Conservation (phyloP, 192 early-diverging fungal genomes). For the Funneliformis mosseae region DNA sequence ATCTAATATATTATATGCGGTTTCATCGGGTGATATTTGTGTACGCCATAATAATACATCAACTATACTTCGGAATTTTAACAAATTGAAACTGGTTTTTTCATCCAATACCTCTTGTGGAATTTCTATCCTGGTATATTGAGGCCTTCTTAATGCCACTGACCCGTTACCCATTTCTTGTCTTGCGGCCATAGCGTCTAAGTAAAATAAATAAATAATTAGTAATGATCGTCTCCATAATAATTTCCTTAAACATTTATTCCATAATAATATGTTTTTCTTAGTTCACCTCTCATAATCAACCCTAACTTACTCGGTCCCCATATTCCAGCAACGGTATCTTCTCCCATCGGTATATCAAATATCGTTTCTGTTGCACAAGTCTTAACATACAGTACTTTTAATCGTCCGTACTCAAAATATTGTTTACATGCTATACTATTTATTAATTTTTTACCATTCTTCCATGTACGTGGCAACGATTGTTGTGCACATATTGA, state of each 20-base stretch:
- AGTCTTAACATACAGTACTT: slow-evolving; percentile 56
- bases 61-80: slow-evolving; percentile 65
- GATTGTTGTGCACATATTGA: slow-evolving; percentile 58
- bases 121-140: slow-evolving; percentile 73
- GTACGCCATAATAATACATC: slow-evolving; percentile 79
- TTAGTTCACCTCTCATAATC: neutral
- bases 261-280: neutral
- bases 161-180: slow-evolving; percentile 36
- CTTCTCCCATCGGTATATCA: slow-evolving; percentile 60
- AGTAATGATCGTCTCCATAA: neutral
- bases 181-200: slow-evolving; percentile 38
- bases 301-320: slow-evolving; percentile 36
- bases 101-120: slow-evolving; percentile 70
- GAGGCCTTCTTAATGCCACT: slow-evolving; percentile 42
- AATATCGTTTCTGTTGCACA: slow-evolving; percentile 64
- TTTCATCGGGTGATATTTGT: slow-evolving; percentile 62
- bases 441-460: slow-evolving; percentile 68
- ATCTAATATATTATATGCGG: slow-evolving; percentile 63
- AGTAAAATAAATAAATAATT: neutral
- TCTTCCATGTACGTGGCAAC: slow-evolving; percentile 71
- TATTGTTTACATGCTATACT: slow-evolving; percentile 64
- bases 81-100: slow-evolving; percentile 66
- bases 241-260: neutral
- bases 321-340: slow-evolving; percentile 54
- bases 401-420: slow-evolving; percentile 65